Conservation (phyloP, 1,139 yeast species). For the Lodderomyces parapsilosis region DNA sequence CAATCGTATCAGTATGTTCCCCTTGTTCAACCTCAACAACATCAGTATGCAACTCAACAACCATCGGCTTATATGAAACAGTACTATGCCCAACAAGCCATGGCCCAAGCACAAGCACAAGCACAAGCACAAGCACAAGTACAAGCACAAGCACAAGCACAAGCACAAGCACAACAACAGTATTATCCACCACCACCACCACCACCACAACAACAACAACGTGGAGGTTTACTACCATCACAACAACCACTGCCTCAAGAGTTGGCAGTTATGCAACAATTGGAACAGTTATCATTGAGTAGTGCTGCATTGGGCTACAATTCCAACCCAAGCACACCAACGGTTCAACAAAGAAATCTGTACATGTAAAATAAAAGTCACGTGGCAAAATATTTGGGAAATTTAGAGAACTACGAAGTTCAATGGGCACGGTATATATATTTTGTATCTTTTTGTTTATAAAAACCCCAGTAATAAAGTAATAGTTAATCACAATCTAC, state of each 20-base stretch:
- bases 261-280: conserved; percentile 44
- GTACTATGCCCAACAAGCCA: conserved; percentile 12
- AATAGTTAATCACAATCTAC: not conserved
- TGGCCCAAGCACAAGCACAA: conserved; percentile 12
- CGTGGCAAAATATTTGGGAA: too few species aligned
- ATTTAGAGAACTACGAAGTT: too few species aligned
- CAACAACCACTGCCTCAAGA: conserved; percentile 27
- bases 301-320: conserved; percentile 52
- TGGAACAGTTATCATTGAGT: conserved; percentile 48
- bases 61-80: conserved; percentile 11
- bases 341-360: conserved; percentile 12
- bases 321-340: conserved; percentile 46
- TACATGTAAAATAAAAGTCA: too few species aligned
- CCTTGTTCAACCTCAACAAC: conserved; percentile 7
- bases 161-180: conserved; percentile 12
- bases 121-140: conserved; percentile 9
- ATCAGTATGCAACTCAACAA: conserved; percentile 4
- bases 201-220: conserved; percentile 13
- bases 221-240: conserved; percentile 3
- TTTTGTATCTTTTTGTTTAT: too few species aligned
- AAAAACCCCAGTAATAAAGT: conserved; percentile 1
- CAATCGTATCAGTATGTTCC: conserved; percentile 6
- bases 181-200: conserved; percentile 9
- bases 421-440: too few species aligned
- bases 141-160: conserved; percentile 14